Conservation (phyloP, 805 yeast genomes). For the Teunomyces lycoperdinae region DNA sequence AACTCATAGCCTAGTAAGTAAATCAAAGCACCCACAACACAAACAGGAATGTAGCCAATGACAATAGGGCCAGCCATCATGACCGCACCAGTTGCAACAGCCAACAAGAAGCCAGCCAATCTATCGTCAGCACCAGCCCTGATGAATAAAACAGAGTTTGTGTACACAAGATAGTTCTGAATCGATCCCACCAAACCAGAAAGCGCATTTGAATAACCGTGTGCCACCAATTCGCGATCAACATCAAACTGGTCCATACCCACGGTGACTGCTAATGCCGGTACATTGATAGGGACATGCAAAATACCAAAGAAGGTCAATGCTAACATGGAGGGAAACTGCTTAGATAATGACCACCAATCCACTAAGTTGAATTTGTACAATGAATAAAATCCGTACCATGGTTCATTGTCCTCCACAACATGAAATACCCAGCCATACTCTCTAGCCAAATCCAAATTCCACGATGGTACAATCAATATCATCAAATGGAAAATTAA, state of each 20-base stretch:
- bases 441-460: slow-evolving; percentile 58
- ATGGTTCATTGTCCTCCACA: slow-evolving; percentile 66
- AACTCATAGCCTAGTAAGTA: slow-evolving; percentile 89
- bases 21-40: slow-evolving; percentile 92
- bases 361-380: slow-evolving; percentile 72
- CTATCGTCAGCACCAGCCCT: slow-evolving; percentile 93
- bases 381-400: slow-evolving; percentile 81
- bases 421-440: slow-evolving; percentile 83
- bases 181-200: slow-evolving; percentile 86
- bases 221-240: slow-evolving; percentile 90
- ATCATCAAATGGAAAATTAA: slow-evolving; percentile 66
- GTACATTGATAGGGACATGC: slow-evolving; percentile 97
- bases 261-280: slow-evolving; percentile 89
- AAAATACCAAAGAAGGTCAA: slow-evolving; percentile 91
- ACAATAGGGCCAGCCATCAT: slow-evolving; percentile 89
- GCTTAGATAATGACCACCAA: slow-evolving; percentile 64
- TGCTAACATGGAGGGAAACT: slow-evolving; percentile 92
- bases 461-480: slow-evolving; percentile 61
- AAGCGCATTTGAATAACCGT: slow-evolving; percentile 84
- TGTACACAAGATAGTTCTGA: slow-evolving; percentile 92
- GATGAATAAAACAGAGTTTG: slow-evolving; percentile 87
- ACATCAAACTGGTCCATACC: slow-evolving; percentile 86
- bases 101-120: slow-evolving; percentile 85
- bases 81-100: slow-evolving; percentile 72
- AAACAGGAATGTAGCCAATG: slow-evolving; percentile 92